Base-by-base conservation (phyloP, 1,139 yeast species). In the Yamadazyma dushanensis region DNA sequence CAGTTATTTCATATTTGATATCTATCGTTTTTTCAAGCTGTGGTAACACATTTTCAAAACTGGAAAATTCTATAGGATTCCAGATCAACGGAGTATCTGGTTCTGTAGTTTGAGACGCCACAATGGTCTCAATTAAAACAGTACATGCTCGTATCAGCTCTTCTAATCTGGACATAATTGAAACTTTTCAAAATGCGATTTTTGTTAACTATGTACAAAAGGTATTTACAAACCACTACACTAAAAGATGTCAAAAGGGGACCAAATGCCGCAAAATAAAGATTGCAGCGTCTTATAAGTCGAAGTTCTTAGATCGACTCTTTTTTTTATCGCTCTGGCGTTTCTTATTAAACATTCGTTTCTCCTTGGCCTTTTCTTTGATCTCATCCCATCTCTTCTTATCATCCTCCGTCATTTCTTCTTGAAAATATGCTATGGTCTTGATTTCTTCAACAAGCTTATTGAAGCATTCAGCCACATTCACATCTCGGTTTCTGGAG, bases 361-460 rank as follows among this genome's bases (percentile, higher is more conserved):
- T 61, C 43, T 76, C 80, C 35, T 76, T 73, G 10, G 74, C 59
- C 32, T 56, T 67, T 22, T 62, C 63, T 20, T 63, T 61, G 7
- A 83, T 62, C 9, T 62, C 61, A 10, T 63, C 61, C 95, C 94
- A 85, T 51, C 75, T 73, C 38, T 63, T 52, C 36, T 64, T 46
- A 37, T 76, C 80, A 23, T 66, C 77, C 28, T 63, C 70, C 16
- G 71, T 62, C 1, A 69, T 59, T 29, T 80, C 87, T 1, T 62
- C 63, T 1, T 77, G 77, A 40, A 83, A 73, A 40, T 59, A 59
- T 0, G 75, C 76, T 2, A 58, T 53, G 1, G 57, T 56, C 45
- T 69, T 73, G 38, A 87, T 70, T 35, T 78, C 85, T 2, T 58
- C 50, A 2, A 76, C 61, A 16, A 87, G 66, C 52, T 83, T 83